phyloP scores from a whole-genome alignment of 2,329 filamentous ascomycete species.

The Escovopsis weberi region DNA sequence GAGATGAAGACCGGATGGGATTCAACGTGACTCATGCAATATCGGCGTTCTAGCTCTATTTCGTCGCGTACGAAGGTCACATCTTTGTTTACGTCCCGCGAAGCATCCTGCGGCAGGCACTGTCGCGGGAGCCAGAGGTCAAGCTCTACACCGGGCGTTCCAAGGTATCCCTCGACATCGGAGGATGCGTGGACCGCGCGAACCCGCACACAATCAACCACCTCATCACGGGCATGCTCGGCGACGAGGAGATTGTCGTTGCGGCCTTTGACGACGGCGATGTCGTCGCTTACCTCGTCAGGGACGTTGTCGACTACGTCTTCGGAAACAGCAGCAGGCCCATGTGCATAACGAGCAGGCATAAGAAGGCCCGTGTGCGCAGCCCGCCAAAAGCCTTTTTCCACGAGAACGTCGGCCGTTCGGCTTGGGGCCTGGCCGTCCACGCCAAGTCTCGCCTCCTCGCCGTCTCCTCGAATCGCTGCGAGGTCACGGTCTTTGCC shows the following conservation, averaged over 20 bases:
- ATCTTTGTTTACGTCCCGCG: conserved; percentile 43
- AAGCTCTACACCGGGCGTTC: conserved; percentile 32
- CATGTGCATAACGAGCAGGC: conserved; percentile 3
- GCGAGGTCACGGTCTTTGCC: conserved; percentile 38
- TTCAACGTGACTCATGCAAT: background rate
- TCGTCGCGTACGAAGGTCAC: conserved; percentile 40
- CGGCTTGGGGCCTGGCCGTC: conserved; percentile 80
- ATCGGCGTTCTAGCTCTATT: conserved; percentile 34
- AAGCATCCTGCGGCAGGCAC: conserved; percentile 29
- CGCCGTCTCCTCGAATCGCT: conserved; percentile 67
- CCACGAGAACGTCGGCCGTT: conserved; percentile 57
- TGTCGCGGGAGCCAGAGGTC: conserved; percentile 34
- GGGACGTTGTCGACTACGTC: conserved; percentile 32
- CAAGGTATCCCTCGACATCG: conserved; percentile 23
- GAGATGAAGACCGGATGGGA: background rate
- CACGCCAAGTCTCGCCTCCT: conserved; percentile 72
- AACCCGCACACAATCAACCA: conserved; percentile 53
- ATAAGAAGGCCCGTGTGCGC: conserved; percentile 1
- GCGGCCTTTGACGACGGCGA: conserved; percentile 63
- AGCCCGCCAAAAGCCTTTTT: conserved; percentile 42
- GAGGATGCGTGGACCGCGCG: conserved; percentile 37
- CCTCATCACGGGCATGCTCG: conserved; percentile 53
- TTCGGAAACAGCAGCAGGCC: conserved; percentile 9
- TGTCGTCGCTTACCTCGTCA: conserved; percentile 54
- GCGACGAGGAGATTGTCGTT: conserved; percentile 53